These are phyloP conservation scores for Karstenula rhodostoma DNA, from an alignment of 2,329 filamentous ascomycete species.

Conservation along the genomic window DNA sequence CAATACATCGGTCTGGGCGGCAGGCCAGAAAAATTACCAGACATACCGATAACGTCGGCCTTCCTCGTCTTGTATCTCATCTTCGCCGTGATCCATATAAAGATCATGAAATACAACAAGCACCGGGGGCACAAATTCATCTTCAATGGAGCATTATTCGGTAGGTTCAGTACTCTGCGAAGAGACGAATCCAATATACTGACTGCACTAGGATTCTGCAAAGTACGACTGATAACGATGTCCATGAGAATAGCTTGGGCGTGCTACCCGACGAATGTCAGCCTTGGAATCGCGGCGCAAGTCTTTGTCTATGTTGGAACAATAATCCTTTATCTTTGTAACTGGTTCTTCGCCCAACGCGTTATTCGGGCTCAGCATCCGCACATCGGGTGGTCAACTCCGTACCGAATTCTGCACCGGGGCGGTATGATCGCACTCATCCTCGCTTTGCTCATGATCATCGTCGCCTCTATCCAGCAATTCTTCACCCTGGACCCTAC, in stretches of 20 bases:
- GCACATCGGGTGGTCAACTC: conserved; percentile 70
- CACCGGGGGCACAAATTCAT: conserved; percentile 54
- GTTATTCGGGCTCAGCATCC: conserved; percentile 79
- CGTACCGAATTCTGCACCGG: conserved; percentile 59
- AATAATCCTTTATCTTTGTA: conserved; percentile 78
- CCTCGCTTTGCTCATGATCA: conserved; percentile 69
- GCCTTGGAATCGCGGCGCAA: conserved; percentile 65
- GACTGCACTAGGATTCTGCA: conserved; percentile 50
- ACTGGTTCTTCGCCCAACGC: conserved; percentile 80
- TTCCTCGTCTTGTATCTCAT: conserved; percentile 54
- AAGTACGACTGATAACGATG: conserved; percentile 54
- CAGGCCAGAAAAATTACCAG: conserved; percentile 40
- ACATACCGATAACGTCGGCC: conserved; percentile 52
- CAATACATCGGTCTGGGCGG: conserved; percentile 38
- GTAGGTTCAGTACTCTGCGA: conserved; percentile 27
- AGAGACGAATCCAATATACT: conserved; percentile 10
- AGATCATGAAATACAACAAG: conserved; percentile 52
- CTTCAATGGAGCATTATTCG: conserved; percentile 53
- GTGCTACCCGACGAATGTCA: conserved; percentile 50
- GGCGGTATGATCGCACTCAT: conserved; percentile 64
- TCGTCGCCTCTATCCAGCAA: conserved; percentile 69
- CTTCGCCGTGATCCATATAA: conserved; percentile 52
- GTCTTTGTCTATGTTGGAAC: conserved; percentile 79
- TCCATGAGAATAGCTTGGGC: conserved; percentile 51
- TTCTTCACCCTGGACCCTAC: conserved; percentile 70